Base-by-base conservation (phyloP, 2,329 filamentous ascomycete genomes). In the Ilyonectria robusta region DNA sequence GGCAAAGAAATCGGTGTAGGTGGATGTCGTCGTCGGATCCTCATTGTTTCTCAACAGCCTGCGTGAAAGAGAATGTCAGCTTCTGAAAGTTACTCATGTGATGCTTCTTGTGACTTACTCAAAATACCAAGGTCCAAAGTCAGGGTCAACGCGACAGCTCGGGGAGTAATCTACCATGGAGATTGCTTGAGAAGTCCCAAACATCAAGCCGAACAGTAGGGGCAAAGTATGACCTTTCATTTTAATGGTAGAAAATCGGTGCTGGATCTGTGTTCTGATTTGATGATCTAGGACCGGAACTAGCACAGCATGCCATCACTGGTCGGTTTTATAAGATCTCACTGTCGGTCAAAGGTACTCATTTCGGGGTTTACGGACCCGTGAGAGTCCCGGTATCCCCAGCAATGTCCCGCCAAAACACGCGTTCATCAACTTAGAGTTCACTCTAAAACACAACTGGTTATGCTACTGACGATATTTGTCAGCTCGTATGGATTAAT, bases 261-360 rank as follows among this genome's bases (percentile, higher is more conserved):
- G 6, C 42, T 44, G 42, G 17, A 44, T 44, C 17, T 44, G 9
- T 44, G n/a, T 44, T 44, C 17, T 44, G 42, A 44, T 44, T 44
- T 44, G 42, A 7, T 44, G 42, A 44, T 44, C 17, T 5, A 8
- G 42, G 21, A 44, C 4, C 42, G 8, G n/a, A 44, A 44, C 40
- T 4, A 44, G n/a, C 21, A 44, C 42, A 44, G 42, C 17, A 44
- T 44, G 42, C 42, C 42, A 44, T 44, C 17, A 21, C 42, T 21
- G n/a, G 17, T 19, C 21, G 17, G 17, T 44, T 44, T 44, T 44
- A 44, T 44, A 44, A 19, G 42, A 44, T 44, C 42, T 44, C 17
- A 44, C 42, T n/a, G 42, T 44, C 42, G 42, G 42, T 44, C 42
- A 44, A 44, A 44, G n/a, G 42, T 44, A 44, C 42, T 44, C n/a